phyloP scores from a whole-genome alignment of 129 eudicot species.

The Sambucus nigra region DNA sequence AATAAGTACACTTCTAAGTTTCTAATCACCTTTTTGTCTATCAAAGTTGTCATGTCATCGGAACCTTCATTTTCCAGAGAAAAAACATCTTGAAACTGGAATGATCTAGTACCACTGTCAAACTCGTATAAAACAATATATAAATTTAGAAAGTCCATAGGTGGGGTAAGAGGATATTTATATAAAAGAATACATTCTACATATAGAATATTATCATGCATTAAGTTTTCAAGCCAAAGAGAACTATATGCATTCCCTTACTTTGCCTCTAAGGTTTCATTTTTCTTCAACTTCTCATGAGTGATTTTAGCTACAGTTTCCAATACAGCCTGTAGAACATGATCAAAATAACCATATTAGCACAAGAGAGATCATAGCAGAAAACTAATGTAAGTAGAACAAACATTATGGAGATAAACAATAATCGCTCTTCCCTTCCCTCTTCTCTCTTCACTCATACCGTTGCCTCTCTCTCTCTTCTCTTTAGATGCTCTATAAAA shows the following conservation, averaged over 20 bases:
- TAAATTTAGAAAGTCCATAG: neutral
- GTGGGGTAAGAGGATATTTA: neutral
- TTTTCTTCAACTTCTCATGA: slow-evolving; percentile 79
- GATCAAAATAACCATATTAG: slow-evolving; percentile 10
- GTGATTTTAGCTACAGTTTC: slow-evolving; percentile 92
- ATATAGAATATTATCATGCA: no score
- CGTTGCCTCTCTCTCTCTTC: no score
- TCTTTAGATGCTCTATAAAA: no score
- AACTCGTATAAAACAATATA: neutral
- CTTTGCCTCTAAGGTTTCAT: slow-evolving; percentile 74
- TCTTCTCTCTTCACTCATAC: no score
- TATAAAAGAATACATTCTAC: no score
- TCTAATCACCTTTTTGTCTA: slow-evolving; percentile 68
- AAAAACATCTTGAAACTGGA: slow-evolving; percentile 50
- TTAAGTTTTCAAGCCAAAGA: no score
- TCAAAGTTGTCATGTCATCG: slow-evolving; percentile 64
- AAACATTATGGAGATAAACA: no score
- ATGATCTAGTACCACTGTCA: slow-evolving; percentile 50
- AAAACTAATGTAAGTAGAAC: no score
- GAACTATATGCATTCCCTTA: no score
- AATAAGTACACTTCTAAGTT: slow-evolving; percentile 1
- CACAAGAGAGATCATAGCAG: no score
- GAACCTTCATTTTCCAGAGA: slow-evolving; percentile 62
- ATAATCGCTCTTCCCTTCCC: no score
- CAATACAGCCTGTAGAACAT: slow-evolving; percentile 63